phyloP scores from a whole-genome alignment of 805 yeast species.

The Metschnikowia borealis region DNA sequence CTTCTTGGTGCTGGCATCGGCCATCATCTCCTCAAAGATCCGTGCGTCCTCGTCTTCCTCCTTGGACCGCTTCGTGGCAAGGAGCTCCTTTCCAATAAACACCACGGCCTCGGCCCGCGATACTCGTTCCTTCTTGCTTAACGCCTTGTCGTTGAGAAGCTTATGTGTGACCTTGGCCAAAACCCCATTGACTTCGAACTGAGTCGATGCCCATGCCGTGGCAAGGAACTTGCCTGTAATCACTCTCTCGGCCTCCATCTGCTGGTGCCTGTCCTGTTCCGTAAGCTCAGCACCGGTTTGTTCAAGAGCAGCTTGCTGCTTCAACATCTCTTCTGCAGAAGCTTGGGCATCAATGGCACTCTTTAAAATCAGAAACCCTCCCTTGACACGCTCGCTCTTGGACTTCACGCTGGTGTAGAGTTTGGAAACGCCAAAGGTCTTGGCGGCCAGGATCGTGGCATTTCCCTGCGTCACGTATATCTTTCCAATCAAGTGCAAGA shows the following conservation, averaged over 20 bases:
- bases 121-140: slow-evolving; percentile 57
- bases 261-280: slow-evolving; percentile 30
- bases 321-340: slow-evolving; percentile 62
- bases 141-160: slow-evolving; percentile 51
- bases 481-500: slow-evolving; percentile 77
- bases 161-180: slow-evolving; percentile 67
- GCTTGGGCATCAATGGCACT: slow-evolving; percentile 86
- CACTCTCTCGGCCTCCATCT: slow-evolving; percentile 72
- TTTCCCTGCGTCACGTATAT: slow-evolving; percentile 73
- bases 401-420: slow-evolving; percentile 77
- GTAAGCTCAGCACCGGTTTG: slow-evolving; percentile 30
- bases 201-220: slow-evolving; percentile 93
- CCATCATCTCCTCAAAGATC: slow-evolving; percentile 87
- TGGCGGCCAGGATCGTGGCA: slow-evolving; percentile 68
- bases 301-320: slow-evolving; percentile 54
- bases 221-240: slow-evolving; percentile 87
- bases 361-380: slow-evolving; percentile 76
- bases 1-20: slow-evolving; percentile 69
- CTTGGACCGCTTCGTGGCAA: slow-evolving; percentile 62
- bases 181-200: slow-evolving; percentile 82
- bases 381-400: slow-evolving; percentile 77
- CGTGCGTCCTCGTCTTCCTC: slow-evolving; percentile 92
- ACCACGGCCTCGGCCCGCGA: slow-evolving; percentile 78
- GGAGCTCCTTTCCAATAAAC: slow-evolving; percentile 67
- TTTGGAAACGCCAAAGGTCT: slow-evolving; percentile 83